phyloP scores from a whole-genome alignment of 257 asterid species.

The Orobanche coerulescens region DNA sequence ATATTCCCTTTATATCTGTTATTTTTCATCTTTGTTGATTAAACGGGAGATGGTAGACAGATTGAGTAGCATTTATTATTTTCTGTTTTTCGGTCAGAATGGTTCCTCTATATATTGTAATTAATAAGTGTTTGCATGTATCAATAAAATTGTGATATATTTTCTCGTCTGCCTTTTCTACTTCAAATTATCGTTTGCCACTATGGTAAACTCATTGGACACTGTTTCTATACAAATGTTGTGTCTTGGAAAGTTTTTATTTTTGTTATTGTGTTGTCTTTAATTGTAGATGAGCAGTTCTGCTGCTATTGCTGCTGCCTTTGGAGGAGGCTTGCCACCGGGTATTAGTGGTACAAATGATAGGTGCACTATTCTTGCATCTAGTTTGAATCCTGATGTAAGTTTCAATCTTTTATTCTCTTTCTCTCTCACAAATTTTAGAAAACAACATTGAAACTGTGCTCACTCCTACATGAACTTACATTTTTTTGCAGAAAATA shows the following conservation, averaged over 20 bases:
- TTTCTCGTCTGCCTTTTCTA: background rate
- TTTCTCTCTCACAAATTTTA: background rate
- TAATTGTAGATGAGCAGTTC: conserved; percentile 69
- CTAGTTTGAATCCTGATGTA: conserved; percentile 78
- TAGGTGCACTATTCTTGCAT: conserved; percentile 83
- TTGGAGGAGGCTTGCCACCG: conserved; percentile 90
- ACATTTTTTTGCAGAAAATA: conserved; percentile 48
- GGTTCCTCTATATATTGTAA: background rate
- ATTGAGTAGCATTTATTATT: background rate
- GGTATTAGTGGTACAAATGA: conserved; percentile 88
- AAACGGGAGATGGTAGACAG: conserved; percentile 2
- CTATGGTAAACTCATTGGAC: background rate
- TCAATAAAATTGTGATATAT: background rate
- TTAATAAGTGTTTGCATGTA: conserved; percentile 3
- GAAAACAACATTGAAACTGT: background rate
- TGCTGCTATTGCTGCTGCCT: conserved; percentile 89
- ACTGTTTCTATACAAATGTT: background rate
- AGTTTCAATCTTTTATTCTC: conserved; percentile 25
- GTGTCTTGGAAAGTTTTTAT: background rate
- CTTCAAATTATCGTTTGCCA: background rate
- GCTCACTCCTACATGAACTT: conserved; percentile 16
- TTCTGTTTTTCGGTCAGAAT: conserved; percentile 5
- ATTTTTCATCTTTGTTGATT: conserved; percentile 1
- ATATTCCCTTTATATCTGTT: background rate
- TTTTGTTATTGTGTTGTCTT: conserved; percentile 11